Evolutionary conservation across 495 filamentous ascomycete species (phyloP), one percentile per base, ranked within the genome.

Genomic region (Aspergillus affinis): DNA sequence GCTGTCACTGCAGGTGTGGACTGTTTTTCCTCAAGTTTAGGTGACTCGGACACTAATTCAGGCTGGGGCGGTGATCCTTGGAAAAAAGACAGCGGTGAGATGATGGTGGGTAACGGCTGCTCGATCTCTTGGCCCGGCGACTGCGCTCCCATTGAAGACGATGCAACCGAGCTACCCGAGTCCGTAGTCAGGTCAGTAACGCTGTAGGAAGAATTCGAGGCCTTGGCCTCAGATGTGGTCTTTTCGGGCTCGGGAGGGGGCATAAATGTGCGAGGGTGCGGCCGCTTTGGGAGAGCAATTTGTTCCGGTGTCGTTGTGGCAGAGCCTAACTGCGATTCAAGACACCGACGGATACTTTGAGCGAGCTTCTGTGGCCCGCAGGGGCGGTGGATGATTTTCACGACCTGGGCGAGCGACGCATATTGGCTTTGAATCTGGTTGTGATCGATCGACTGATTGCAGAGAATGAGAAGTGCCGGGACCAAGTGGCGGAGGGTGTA

Each of bases 301-400:
- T 66, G 27, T 53, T 32, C 12, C 59, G 68, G 12, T 62, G 61
- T 19, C 54, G 64, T n/a, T 26, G 54, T 13, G 4, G 53, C 4
- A n/a, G 17, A 27, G 29, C 60, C 52, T 9, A 59, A 58, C 27
- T 61, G 66, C 13, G 50, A 53, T 29, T 72, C 66, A 4, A 80
- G 50, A 48, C 70, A 75, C 44, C 68, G 74, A 9, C 73, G 56
- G 76, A 79, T 61, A 71, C 80, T 71, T 9, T 84, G 86, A 9
- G 84, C 85, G 30, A 89, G 65, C 62, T 89, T 90, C 59, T 88
- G 80, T 17, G 87, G 87, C 0, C 86, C 88, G 58, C 80, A 84
- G 6, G 83, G 83, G 41, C 78, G 81, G 23, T 79, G 76, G 19
- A 84, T 71, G 30, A 82, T 74, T 50, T 78, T 74, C 18, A 80